Percentiles rank a stretch among this genome's conserved stretches.
Evolutionary conservation across 73 alveolate genomes (phyloP).

Genomic region (Paramecium tetraurelia): DNA sequence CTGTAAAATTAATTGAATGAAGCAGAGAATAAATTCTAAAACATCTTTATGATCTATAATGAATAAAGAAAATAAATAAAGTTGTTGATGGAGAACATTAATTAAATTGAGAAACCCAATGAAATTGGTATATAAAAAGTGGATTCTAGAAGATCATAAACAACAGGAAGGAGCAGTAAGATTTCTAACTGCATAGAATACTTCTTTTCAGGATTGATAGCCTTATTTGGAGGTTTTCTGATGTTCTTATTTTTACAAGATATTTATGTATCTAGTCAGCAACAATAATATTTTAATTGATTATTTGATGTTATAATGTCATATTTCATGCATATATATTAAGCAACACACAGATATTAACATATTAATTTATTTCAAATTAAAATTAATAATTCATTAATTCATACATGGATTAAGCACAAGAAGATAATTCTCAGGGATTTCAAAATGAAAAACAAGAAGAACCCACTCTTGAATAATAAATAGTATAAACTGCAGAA

Average conservation of each 20-base stretch:
- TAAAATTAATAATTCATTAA: neutral
- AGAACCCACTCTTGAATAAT: neutral
- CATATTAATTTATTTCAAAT: neutral
- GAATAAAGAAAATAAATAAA: neutral
- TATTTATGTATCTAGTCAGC: neutral
- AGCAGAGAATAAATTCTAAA: neutral
- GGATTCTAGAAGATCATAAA: neutral
- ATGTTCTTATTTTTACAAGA: neutral
- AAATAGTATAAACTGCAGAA: neutral
- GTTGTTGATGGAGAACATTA: neutral
- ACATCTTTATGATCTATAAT: neutral
- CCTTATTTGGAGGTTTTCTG: neutral
- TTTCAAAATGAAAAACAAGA: neutral
- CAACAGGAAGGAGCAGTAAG: neutral
- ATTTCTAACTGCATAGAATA: neutral
- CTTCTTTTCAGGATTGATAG: neutral
- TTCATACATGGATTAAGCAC: neutral
- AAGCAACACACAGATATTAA: neutral
- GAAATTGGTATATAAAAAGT: neutral
- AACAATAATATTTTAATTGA: neutral
- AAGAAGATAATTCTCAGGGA: neutral
- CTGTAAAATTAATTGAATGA: neutral
- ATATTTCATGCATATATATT: neutral
- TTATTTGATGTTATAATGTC: neutral
- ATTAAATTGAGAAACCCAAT: neutral